Base-by-base conservation (phyloP, 2,329 filamentous ascomycete genomes). In the Xylariomycetidae sp. region DNA sequence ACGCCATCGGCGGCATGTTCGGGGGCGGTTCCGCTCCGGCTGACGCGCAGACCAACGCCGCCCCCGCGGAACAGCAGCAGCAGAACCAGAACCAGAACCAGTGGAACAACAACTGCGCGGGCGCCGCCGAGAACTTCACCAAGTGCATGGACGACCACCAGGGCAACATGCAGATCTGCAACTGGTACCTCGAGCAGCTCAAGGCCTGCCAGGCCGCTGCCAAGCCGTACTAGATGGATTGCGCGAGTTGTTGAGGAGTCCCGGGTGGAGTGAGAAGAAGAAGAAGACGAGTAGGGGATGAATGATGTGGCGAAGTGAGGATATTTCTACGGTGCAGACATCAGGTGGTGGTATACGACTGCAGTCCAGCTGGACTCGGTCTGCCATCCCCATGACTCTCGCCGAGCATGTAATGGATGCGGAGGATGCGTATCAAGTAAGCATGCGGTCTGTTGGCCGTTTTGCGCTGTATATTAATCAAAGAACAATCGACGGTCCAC, bases 151-250 rank as follows among this genome's bases (percentile, higher is more conserved):
- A 96, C 63, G 85, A 96, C 57, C 84, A 98, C 64, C 70, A 79
- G 58, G 92, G 92, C 50, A 88, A 92, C 67, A 79, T 98, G 82
- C 82, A 83, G 58, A 93, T 95, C 58, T 98, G 92, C 70, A 84
- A 85, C 49, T 98, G 90, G 89, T 98, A 98, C 64, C 69, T 98
- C 53, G 92, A 98, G 63, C 90, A 98, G 76, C 73, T 98, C 64
- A 90, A 89, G 74, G 83, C 85, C 36, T 90, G 85, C 73, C 85
- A 90, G 71, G 67, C 76, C 46, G 84, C 85, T 50, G 81, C 85
- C 35, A 77, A 70, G 63, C 77, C 69, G 51, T 85, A 86, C 67
- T 86, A 78, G 58, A 19, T 15, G 10, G 27, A 14, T 6, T 29
- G 15, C 24, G 18, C 7, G 22, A 22, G 13, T 23, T 14, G 18